Conservation (phyloP, 2,329 filamentous ascomycete species). For the Neofusicoccum laricinum region DNA sequence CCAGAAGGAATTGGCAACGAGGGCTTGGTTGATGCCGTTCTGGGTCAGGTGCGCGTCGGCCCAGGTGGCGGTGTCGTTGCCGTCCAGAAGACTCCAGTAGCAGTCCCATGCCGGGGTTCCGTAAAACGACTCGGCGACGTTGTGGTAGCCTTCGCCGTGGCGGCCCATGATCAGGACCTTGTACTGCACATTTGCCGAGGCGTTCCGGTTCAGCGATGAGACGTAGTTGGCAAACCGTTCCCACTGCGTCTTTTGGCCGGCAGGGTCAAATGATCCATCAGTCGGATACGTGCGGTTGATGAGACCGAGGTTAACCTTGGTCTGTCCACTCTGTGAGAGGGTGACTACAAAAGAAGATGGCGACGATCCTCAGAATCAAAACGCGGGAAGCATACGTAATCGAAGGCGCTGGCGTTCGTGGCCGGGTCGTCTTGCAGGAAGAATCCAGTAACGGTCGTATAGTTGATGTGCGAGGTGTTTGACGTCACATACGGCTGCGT, state of each 20-base stretch:
- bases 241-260: slow-evolving; percentile 57
- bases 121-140: slow-evolving; percentile 64
- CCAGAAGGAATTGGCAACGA: slow-evolving; percentile 60
- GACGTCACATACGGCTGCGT: not conserved
- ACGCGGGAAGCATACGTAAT: slow-evolving; percentile 49
- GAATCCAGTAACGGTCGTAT: slow-evolving; percentile 59
- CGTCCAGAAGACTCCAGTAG: slow-evolving; percentile 64
- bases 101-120: slow-evolving; percentile 69
- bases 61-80: slow-evolving; percentile 63
- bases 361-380: slow-evolving; percentile 22
- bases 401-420: slow-evolving; percentile 57
- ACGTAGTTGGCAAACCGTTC: slow-evolving; percentile 62
- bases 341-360: slow-evolving; percentile 1
- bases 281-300: slow-evolving; percentile 61
- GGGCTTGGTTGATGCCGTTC: slow-evolving; percentile 56
- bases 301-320: slow-evolving; percentile 63
- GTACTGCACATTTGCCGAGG: slow-evolving; percentile 52
- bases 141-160: slow-evolving; percentile 67
- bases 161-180: slow-evolving; percentile 67
- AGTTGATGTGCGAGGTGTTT: slow-evolving; percentile 49
- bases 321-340: slow-evolving; percentile 35
- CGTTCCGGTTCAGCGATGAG: slow-evolving; percentile 50
- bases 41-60: slow-evolving; percentile 61
- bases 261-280: slow-evolving; percentile 42
- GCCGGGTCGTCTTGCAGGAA: slow-evolving; percentile 62